These are phyloP conservation scores for Trichomonas gallinae DNA, from an alignment of 208 protist genomes.

Conservation along the genomic window DNA sequence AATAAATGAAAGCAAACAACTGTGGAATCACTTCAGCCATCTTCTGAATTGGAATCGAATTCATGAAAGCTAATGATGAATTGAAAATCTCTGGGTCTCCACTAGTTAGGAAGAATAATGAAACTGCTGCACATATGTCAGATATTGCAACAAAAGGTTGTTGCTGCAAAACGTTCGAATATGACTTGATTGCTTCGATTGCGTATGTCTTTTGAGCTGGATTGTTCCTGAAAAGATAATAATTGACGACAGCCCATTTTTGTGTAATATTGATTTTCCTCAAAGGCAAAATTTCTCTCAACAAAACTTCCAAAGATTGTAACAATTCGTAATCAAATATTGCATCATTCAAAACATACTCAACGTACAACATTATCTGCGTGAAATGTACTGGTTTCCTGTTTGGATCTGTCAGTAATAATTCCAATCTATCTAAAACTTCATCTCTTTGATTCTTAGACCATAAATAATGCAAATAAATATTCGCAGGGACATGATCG, in stretches of 20 bases:
- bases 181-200: background rate
- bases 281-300: background rate
- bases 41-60: background rate
- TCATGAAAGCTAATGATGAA: background rate
- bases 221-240: background rate
- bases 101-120: background rate
- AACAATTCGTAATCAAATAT: background rate
- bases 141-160: background rate
- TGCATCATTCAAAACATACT: background rate
- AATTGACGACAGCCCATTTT: background rate
- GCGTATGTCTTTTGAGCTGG: background rate
- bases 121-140: background rate
- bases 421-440: background rate
- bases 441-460: background rate
- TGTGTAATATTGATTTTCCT: background rate
- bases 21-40: background rate
- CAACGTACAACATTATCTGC: background rate
- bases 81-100: background rate
- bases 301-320: background rate
- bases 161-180: background rate
- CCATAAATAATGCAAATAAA: background rate
- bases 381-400: background rate
- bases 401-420: background rate
- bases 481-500: background rate
- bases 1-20: background rate